Evolutionary conservation across 2,329 filamentous ascomycete genomes (phyloP).

Genomic region (Dactylellina drechsleri): DNA sequence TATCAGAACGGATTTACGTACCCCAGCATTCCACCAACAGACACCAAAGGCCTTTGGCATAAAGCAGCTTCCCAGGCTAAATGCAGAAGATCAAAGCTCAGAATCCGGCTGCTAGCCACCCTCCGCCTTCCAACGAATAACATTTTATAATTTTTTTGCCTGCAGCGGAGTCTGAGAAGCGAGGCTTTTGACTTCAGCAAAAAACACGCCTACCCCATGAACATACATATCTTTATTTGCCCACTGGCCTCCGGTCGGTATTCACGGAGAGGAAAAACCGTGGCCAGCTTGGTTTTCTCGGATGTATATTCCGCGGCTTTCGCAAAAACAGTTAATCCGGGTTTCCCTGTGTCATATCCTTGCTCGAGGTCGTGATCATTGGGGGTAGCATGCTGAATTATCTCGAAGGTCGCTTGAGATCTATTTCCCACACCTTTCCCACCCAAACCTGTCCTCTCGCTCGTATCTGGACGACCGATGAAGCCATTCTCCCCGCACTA

Average conservation of each 20-base stretch:
- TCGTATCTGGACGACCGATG: constrained; percentile 16
- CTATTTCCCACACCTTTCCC: constrained; percentile 46
- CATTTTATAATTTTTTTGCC: constrained; percentile 10
- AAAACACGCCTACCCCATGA: constrained; percentile 8
- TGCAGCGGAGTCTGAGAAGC: constrained; percentile 22
- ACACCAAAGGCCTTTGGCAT: constrained; percentile 10
- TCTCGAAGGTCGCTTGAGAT: constrained; percentile 28
- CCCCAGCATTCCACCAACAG: constrained; percentile 42
- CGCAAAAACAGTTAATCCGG: constrained; percentile 55
- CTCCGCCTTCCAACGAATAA: constrained; percentile 26
- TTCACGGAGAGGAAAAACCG: constrained; percentile 39
- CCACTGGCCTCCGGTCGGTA: constrained; percentile 23
- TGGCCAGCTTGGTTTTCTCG: constrained; percentile 42
- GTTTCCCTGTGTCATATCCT: constrained; percentile 9
- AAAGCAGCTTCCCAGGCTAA: constrained; percentile 44
- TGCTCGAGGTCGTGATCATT: constrained; percentile 15
- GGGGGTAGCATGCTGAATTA: not conserved
- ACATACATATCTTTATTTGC: constrained; percentile 15
- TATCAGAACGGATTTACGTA: constrained; percentile 19
- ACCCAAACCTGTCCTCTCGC: not conserved
- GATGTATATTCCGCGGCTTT: constrained; percentile 49
- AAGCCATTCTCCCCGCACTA: constrained; percentile 42
- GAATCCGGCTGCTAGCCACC: constrained; percentile 17
- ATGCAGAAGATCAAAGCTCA: constrained; percentile 54
- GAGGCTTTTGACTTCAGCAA: constrained; percentile 31